A percentile compares a stretch with the other conserved stretches of the same genome.
phyloP scores from a whole-genome alignment of 345 rosid genomes.

The Acer saccharum region DNA sequence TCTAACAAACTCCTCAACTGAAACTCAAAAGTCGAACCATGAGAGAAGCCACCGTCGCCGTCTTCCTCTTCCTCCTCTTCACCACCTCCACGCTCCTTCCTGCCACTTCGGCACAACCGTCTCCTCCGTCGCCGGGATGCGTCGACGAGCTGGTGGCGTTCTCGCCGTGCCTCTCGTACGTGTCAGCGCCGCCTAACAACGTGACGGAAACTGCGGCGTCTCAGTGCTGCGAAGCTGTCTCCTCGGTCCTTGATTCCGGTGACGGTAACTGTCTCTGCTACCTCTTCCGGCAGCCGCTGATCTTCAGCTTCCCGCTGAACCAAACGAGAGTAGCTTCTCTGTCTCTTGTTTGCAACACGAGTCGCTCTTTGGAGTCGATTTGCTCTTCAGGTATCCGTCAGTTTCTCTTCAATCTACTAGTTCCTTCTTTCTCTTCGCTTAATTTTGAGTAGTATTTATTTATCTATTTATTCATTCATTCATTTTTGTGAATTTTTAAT shows the following conservation, averaged over 20 bases:
- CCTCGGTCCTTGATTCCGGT: conserved; percentile 37
- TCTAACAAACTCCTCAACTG: not conserved
- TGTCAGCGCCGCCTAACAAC: conserved; percentile 67
- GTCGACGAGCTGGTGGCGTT: conserved; percentile 57
- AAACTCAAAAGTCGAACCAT: conserved; percentile 14
- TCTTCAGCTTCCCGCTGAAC: conserved; percentile 82
- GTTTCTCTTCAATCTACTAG: not conserved
- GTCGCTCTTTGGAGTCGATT: conserved; percentile 40
- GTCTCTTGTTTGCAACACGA: conserved; percentile 45
- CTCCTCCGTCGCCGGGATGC: conserved; percentile 43
- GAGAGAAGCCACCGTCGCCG: conserved; percentile 2
- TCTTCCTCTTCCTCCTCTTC: conserved; percentile 14
- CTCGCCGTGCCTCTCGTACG: conserved; percentile 77
- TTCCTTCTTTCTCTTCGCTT: not conserved
- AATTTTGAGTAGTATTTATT: not conserved
- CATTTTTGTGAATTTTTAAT: no score
- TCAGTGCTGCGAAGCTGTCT: conserved; percentile 65
- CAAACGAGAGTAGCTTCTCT: conserved; percentile 55
- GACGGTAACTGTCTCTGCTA: conserved; percentile 69
- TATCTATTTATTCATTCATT: not conserved
- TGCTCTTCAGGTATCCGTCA: conserved; percentile 45
- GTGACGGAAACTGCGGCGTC: conserved; percentile 36
- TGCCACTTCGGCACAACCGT: conserved; percentile 7
- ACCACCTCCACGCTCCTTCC: conserved; percentile 26
- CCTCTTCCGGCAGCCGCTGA: conserved; percentile 58